Evolutionary conservation across 192 early-diverging fungal genomes (phyloP).

Genomic region (Blastocladiella britannica): DNA sequence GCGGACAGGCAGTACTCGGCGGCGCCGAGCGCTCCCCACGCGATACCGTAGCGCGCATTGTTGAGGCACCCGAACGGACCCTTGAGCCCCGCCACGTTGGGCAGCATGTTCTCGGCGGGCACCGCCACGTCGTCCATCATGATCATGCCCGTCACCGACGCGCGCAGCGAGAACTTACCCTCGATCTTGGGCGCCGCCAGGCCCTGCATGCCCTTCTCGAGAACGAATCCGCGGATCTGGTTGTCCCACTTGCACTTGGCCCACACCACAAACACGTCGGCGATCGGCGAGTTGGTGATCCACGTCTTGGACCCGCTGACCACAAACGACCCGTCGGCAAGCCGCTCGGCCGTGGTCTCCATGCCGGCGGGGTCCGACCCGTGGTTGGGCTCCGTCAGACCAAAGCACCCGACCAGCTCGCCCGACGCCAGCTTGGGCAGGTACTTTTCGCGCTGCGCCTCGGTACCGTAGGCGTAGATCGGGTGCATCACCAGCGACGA

Average conservation of each 20-base stretch:
- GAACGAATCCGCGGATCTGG: slow-evolving; percentile 74
- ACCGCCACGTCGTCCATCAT: slow-evolving; percentile 96
- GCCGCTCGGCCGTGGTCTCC: slow-evolving; percentile 69
- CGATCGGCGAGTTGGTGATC: slow-evolving; percentile 97
- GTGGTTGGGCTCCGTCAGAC: slow-evolving; percentile 94
- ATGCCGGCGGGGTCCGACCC: slow-evolving; percentile 83
- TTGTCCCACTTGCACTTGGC: slow-evolving; percentile 37
- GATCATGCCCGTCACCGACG: slow-evolving; percentile 91
- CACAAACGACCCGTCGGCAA: slow-evolving; percentile 44
- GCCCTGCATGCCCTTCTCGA: slow-evolving; percentile 91
- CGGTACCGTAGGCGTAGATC: slow-evolving; percentile 84
- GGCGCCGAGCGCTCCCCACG: slow-evolving; percentile 90
- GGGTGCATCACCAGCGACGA: slow-evolving; percentile 98
- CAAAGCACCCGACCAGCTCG: slow-evolving; percentile 75
- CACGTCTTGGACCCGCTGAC: slow-evolving; percentile 88
- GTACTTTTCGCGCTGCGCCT: slow-evolving; percentile 75
- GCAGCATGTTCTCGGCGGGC: slow-evolving; percentile 74
- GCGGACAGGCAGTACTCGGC: slow-evolving; percentile 76
- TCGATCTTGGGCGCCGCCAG: slow-evolving; percentile 71
- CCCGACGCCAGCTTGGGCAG: slow-evolving; percentile 71
- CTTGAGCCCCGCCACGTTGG: slow-evolving; percentile 70
- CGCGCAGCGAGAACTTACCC: slow-evolving; percentile 87
- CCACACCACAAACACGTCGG: slow-evolving; percentile 92
- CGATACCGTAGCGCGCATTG: slow-evolving; percentile 89
- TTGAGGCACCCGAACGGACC: slow-evolving; percentile 96